Evolutionary conservation across 1,139 yeast species (phyloP).

Genomic region (Pichia sp.): DNA sequence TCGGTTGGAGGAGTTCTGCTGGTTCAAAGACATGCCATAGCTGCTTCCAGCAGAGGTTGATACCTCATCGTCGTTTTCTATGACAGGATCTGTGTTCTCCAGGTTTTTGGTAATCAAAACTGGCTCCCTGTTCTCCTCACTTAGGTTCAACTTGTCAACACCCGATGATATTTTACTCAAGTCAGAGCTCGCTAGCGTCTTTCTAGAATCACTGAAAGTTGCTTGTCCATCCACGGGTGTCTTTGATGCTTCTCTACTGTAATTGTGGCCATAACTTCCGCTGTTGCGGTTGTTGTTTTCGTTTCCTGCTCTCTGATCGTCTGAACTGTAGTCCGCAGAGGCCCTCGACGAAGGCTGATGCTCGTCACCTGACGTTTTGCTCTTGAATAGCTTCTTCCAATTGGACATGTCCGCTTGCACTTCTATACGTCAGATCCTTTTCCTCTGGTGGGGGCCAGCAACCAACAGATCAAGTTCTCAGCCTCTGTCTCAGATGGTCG

Average conservation of each 20-base stretch:
- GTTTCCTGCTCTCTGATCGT: slow-evolving; percentile 4
- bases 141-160: slow-evolving; percentile 9
- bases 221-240: slow-evolving; percentile 14
- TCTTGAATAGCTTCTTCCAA: slow-evolving; percentile 31
- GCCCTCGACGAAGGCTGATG: slow-evolving; percentile 9
- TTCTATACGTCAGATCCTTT: neutral
- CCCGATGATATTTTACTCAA: slow-evolving; percentile 16
- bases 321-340: slow-evolving; percentile 8
- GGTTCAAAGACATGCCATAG: neutral
- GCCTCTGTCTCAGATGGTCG: neutral
- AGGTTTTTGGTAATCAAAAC: slow-evolving; percentile 26
- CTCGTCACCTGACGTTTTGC: slow-evolving; percentile 9
- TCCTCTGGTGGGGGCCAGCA: neutral
- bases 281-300: neutral
- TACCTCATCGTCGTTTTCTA: slow-evolving; percentile 21
- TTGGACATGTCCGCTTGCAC: slow-evolving; percentile 25
- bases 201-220: slow-evolving; percentile 22
- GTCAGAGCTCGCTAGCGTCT: slow-evolving; percentile 24
- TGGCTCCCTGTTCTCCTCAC: slow-evolving; percentile 13
- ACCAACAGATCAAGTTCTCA: neutral
- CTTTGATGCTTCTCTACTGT: slow-evolving; percentile 1
- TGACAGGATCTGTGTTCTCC: slow-evolving; percentile 31
- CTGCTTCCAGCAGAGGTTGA: neutral
- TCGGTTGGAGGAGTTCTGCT: slow-evolving; percentile 1
- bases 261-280: neutral